phyloP scores from a whole-genome alignment of 306 rosid genomes.

The Quercus wislizeni region DNA sequence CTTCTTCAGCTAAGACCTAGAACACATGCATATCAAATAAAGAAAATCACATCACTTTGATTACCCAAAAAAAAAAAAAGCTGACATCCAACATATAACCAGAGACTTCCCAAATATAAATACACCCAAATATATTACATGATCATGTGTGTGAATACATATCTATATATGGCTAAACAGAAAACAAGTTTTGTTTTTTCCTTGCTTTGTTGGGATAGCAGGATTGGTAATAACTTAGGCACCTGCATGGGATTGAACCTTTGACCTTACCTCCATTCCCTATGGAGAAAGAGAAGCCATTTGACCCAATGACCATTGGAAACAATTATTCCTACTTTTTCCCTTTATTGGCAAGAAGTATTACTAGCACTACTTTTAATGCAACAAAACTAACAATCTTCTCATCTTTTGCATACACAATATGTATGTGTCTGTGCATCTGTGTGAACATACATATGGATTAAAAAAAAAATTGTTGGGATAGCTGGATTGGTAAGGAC shows the following conservation, averaged over 20 bases:
- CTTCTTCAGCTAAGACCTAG: conserved; percentile 55
- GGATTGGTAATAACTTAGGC: background rate
- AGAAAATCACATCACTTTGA: background rate
- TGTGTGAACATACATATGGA: too few species aligned
- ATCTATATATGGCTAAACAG: background rate
- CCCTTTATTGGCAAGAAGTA: too few species aligned
- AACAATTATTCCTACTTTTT: background rate
- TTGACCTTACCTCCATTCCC: background rate
- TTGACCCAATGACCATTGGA: background rate
- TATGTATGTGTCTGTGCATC: too few species aligned
- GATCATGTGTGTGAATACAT: background rate
- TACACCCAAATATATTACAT: background rate
- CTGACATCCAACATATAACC: background rate
- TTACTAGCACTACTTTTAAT: background rate
- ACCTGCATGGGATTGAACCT: background rate
- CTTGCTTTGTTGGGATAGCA: background rate
- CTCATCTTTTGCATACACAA: background rate
- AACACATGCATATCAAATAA: conserved; percentile 19
- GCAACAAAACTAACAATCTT: background rate
- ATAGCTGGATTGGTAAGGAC: background rate
- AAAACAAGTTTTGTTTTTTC: background rate
- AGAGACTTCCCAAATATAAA: background rate
- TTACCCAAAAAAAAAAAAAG: background rate
- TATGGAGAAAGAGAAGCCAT: background rate
- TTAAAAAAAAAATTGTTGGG: background rate